These are phyloP conservation scores for Crepidotus variabilis DNA, from an alignment of 768 basidiomycete species.

Conservation along the genomic window DNA sequence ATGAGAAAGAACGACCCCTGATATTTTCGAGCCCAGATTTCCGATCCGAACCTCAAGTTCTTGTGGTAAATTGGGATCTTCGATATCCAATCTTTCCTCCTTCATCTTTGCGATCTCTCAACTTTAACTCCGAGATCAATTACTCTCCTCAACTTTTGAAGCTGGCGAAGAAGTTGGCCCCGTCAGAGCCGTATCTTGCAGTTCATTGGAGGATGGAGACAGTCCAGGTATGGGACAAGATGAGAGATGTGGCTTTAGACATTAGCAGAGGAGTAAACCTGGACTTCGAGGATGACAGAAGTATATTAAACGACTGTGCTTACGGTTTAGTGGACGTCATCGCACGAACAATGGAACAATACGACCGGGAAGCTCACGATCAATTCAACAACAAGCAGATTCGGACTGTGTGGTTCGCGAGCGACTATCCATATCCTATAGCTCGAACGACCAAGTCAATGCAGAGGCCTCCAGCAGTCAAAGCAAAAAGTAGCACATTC, in stretches of 20 bases:
- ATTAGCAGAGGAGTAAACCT: not conserved
- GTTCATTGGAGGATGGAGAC: slow-evolving; percentile 61
- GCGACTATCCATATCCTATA: slow-evolving; percentile 43
- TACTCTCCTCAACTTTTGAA: slow-evolving; percentile 41
- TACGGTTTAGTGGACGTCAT: slow-evolving; percentile 44
- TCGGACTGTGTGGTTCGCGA: slow-evolving; percentile 50
- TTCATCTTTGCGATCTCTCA: slow-evolving; percentile 7
- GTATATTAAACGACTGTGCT: slow-evolving; percentile 44
- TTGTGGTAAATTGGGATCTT: slow-evolving; percentile 52
- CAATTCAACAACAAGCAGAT: slow-evolving; percentile 13
- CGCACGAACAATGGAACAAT: slow-evolving; percentile 23
- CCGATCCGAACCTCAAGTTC: slow-evolving; percentile 30
- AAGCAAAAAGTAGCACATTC: slow-evolving; percentile 43
- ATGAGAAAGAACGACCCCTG: no score
- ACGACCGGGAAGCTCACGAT: slow-evolving; percentile 20
- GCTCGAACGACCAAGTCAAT: slow-evolving; percentile 8
- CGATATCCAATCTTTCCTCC: slow-evolving; percentile 40
- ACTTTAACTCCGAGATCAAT: slow-evolving; percentile 13
- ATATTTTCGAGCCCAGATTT: no score
- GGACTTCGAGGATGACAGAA: slow-evolving; percentile 15
- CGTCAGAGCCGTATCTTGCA: slow-evolving; percentile 37
- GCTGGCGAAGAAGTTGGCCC: slow-evolving; percentile 35
- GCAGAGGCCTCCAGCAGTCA: slow-evolving; percentile 6
- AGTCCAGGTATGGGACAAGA: slow-evolving; percentile 16
- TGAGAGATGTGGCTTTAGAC: not conserved